phyloP scores from a whole-genome alignment of 441 rosid species.

The Populus tomentosa region DNA sequence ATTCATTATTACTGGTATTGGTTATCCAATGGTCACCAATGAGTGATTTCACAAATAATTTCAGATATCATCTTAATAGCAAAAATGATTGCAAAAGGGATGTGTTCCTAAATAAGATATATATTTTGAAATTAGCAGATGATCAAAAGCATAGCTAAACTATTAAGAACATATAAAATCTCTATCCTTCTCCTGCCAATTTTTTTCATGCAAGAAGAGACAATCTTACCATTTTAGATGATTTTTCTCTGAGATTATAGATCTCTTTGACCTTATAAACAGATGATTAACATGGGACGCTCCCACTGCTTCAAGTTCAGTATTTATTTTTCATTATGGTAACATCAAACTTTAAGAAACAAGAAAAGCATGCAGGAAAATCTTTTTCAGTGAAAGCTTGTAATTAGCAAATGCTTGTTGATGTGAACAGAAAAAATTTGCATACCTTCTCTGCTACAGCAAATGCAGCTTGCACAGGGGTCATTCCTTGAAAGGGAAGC shows the following conservation, averaged over 20 bases:
- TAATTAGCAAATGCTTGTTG: background rate
- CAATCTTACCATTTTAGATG: background rate
- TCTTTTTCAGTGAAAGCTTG: background rate
- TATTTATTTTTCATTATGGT: background rate
- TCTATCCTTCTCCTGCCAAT: background rate
- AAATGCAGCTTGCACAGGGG: slow-evolving; percentile 96
- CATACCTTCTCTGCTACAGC: slow-evolving; percentile 97
- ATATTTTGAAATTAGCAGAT: background rate
- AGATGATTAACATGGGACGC: background rate
- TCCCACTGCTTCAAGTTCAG: background rate
- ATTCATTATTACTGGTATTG: background rate
- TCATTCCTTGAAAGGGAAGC: slow-evolving; percentile 99
- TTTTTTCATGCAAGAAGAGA: background rate
- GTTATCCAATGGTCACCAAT: background rate
- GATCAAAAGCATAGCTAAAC: background rate
- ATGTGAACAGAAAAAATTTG: background rate
- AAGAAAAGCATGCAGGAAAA: background rate
- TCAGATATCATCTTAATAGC: background rate
- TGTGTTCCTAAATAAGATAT: no score
- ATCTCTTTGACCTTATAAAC: background rate
- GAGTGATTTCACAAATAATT: background rate
- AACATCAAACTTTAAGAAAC: background rate
- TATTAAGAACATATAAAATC: background rate
- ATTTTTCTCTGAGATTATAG: background rate
- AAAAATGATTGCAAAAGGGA: background rate